Conservation (phyloP, 495 filamentous ascomycete species). For the Penicillium salamii region DNA sequence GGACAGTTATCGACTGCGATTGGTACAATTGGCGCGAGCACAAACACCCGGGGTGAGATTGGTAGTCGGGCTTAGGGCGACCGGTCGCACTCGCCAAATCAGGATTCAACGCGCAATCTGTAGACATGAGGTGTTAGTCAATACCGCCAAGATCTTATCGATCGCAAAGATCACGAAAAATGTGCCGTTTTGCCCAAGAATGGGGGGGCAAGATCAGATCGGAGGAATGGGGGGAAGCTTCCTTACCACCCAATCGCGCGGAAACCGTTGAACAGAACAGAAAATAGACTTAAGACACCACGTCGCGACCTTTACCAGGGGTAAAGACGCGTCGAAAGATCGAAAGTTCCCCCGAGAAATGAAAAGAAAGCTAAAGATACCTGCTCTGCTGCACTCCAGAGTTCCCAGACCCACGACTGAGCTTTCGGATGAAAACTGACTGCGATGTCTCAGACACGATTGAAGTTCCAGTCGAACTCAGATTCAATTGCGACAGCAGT, state of each 20-base stretch:
- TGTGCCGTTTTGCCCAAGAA: conserved; percentile 15
- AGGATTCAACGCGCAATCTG: conserved; percentile 20
- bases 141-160: conserved; percentile 15
- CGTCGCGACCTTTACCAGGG: conserved; percentile 34
- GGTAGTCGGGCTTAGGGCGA: conserved; percentile 18
- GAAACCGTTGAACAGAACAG: conserved; percentile 6
- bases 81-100: conserved; percentile 30
- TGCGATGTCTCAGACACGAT: conserved; percentile 55
- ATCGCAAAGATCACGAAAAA: conserved; percentile 21
- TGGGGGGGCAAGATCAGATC: conserved; percentile 47
- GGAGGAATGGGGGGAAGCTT: conserved; percentile 45
- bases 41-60: conserved; percentile 22
- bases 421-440: conserved; percentile 11
- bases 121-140: conserved; percentile 15
- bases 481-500: conserved; percentile 52
- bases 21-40: conserved; percentile 21
- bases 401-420: conserved; percentile 16
- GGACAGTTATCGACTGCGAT: conserved; percentile 9
- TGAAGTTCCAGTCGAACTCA: conserved; percentile 56
- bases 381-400: conserved; percentile 34
- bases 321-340: conserved; percentile 39
- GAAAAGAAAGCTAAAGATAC: conserved; percentile 27
- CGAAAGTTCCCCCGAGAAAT: conserved; percentile 7
- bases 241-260: conserved; percentile 18
- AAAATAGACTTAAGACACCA: conserved; percentile 8